Evolutionary conservation across 208 protist species (phyloP), one percentile per base, ranked within the genome.

Genomic region (Blechomonas ayalai): DNA sequence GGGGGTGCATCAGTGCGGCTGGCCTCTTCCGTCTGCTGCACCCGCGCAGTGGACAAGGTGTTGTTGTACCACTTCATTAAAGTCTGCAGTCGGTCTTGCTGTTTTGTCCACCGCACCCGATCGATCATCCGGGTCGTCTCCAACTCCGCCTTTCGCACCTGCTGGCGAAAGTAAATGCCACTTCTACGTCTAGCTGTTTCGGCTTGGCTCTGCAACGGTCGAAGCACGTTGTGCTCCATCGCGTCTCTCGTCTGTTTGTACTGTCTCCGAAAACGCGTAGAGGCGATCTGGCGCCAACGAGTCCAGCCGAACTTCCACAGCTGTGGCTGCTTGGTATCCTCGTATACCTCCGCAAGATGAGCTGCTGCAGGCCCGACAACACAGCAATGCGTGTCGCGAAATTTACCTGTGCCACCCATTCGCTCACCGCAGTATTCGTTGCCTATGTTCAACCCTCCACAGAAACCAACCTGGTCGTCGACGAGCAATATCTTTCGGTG

Each of bases 401-500:
- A 95, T 33, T 68, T 61, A 5, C 82, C 82, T 32, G 48, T 83
- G 16, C 85, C 86, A 7, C 83, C 85, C 2, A 56, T 51, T 8
- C 31, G 55, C 27, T 31, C 58, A 2, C 86, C 81, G 56, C 82
- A 91, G 67, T 96, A 96, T 41, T 94, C 82, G 59, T 96, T 88
- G 26, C 84, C 91, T 27, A 96, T 70, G 58, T 96, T 96, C 8
- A 96, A 53, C 10, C 91, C 91, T n/a, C 91, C 91, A 52, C 78
- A 90, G 29, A 90, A 95, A n/a, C 85, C 91, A 40, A 90, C 72
- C 16, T 28, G 19, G 4, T 54, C 44, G 61, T 96, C 91, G 8
- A 90, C 73, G 18, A 96, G 26, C 10, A 94, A 63, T 16, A 95
- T 92, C 56, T 96, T 96, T 25, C 87, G 69, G 48, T 96, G 91